These are phyloP conservation scores for Rhodomyrtus psidioides DNA, from an alignment of 441 rosid genomes.

Conservation along the genomic window DNA sequence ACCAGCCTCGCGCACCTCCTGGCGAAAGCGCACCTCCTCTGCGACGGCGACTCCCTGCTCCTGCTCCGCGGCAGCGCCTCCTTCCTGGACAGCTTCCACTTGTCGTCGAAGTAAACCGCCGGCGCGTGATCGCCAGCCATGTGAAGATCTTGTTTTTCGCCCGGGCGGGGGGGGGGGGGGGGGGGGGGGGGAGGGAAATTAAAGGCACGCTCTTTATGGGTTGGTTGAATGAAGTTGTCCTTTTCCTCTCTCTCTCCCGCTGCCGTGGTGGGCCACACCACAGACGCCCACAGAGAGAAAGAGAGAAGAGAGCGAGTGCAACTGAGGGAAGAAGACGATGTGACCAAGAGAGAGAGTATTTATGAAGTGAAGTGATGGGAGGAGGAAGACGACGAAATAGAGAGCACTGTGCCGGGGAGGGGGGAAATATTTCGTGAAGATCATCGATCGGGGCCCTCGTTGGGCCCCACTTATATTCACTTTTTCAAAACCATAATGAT, in stretches of 20 bases:
- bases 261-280: neutral
- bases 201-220: neutral
- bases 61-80: neutral
- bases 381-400: neutral
- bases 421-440: neutral
- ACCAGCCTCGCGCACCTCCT: constrained; percentile 7
- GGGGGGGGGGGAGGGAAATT: too few relatives aligned
- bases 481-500: too few relatives aligned
- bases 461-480: neutral
- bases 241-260: neutral
- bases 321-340: neutral
- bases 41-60: neutral
- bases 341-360: neutral
- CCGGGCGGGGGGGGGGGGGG: too few relatives aligned
- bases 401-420: neutral
- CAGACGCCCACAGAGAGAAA: neutral
- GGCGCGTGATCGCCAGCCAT: neutral
- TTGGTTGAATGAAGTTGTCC: neutral
- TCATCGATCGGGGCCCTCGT: neutral
- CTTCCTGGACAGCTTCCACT: constrained; percentile 3
- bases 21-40: constrained; percentile 1
- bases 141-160: neutral
- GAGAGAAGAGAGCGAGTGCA: neutral
- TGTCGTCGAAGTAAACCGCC: neutral
- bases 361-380: neutral